A percentile compares a stretch with the other conserved stretches of the same genome.
phyloP scores from a whole-genome alignment of 176 grass and related monocot genomes.

The Stipa capillata region DNA sequence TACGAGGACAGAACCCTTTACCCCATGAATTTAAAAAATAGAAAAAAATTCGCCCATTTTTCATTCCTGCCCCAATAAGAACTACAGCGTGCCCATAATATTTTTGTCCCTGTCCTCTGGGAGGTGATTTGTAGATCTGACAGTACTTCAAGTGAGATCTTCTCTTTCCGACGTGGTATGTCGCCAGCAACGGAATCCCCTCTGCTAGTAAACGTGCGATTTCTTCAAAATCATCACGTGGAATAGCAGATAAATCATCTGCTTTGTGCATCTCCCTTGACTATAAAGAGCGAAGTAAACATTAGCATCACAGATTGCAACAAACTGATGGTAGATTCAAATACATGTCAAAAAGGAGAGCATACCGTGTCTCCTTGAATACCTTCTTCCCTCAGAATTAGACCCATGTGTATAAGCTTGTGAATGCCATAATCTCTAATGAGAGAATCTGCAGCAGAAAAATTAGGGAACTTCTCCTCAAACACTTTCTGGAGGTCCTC shows the following conservation, averaged over 20 bases:
- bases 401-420: neutral
- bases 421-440: neutral
- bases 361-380: neutral
- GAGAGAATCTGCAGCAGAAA: neutral
- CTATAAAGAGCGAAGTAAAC: no score
- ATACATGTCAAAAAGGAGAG: no score
- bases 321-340: no score
- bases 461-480: neutral
- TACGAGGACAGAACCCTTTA: neutral
- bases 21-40: neutral
- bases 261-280: neutral
- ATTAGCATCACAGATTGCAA: no score
- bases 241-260: neutral
- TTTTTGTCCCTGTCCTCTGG: neutral
- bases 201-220: neutral
- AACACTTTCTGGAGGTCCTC: neutral
- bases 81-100: neutral
- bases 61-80: neutral
- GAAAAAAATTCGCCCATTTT: neutral
- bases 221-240: neutral
- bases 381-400: neutral
- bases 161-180: neutral
- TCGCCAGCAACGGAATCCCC: neutral
- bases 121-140: neutral
- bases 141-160: neutral